phyloP scores from a whole-genome alignment of 2,329 filamentous ascomycete genomes.

The Pseudogymnoascus sp. region DNA sequence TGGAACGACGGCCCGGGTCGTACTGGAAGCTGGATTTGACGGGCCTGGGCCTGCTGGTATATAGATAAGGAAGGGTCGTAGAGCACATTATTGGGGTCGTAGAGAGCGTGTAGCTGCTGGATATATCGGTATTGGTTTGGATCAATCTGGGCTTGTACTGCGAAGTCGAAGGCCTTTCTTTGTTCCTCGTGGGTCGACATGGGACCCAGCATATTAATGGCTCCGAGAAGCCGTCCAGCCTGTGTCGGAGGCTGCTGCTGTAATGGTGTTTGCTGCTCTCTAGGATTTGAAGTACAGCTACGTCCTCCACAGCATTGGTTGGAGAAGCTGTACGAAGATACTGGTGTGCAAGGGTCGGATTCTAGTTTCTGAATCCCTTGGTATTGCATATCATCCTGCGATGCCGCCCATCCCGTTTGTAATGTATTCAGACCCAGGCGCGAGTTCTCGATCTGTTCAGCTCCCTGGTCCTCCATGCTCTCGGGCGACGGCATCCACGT shows the following conservation, averaged over 20 bases:
- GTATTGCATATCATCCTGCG: neutral
- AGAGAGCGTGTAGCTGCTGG: neutral
- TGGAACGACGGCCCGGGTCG: neutral
- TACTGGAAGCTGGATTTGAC: neutral
- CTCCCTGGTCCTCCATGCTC: neutral
- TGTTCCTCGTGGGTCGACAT: neutral
- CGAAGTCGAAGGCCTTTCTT: neutral
- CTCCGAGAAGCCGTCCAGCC: neutral
- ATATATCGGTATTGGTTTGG: neutral
- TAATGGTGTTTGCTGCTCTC: neutral
- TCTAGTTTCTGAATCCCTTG: neutral
- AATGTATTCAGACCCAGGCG: neutral
- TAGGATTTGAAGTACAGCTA: neutral
- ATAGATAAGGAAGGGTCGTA: neutral
- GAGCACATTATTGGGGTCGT: neutral
- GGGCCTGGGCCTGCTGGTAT: neutral
- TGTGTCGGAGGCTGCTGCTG: neutral
- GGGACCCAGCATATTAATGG: neutral
- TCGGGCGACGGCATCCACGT: neutral
- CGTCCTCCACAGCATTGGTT: neutral
- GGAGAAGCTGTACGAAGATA: neutral
- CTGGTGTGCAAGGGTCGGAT: neutral
- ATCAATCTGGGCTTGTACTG: neutral
- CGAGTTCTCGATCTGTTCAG: neutral
- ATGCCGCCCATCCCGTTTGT: slow-evolving; percentile 1